These are phyloP conservation scores for Ustilago shanxiensis DNA, from an alignment of 1,284 basidiomycete species.

Conservation along the genomic window DNA sequence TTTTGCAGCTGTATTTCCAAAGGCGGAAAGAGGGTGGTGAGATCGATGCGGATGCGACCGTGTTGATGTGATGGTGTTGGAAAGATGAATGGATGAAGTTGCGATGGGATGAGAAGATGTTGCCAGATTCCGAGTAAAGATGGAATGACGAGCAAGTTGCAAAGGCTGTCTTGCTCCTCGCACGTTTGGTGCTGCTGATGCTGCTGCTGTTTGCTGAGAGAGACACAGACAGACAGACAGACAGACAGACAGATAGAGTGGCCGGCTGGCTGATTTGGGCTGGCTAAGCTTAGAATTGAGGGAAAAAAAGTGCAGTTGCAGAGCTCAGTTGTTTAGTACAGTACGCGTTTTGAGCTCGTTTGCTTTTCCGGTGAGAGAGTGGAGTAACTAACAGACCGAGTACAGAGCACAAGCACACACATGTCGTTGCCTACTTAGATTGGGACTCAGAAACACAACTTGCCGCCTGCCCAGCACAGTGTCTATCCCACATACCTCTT, in stretches of 20 bases:
- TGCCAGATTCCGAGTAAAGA: not conserved
- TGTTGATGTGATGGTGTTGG: conserved; percentile 2
- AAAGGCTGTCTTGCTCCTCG: not conserved
- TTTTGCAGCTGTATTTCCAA: not conserved
- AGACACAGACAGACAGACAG: no score
- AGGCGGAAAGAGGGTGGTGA: not conserved
- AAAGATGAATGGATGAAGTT: not conserved
- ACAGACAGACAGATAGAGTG: not conserved
- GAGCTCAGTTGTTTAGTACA: conserved; percentile 16
- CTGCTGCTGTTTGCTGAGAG: not conserved
- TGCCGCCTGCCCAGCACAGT: not conserved
- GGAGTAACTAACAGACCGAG: no score
- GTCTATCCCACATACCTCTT: no score
- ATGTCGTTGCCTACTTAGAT: no score
- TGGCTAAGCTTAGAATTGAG: conserved; percentile 9
- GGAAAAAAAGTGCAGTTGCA: conserved; percentile 24
- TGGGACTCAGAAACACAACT: no score
- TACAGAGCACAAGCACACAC: no score
- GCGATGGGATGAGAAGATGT: not conserved
- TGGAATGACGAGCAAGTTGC: not conserved
- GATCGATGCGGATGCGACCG: not conserved
- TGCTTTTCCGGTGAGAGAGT: no score
- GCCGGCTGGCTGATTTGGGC: not conserved
- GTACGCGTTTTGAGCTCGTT: no score
- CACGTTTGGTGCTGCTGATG: no score